Base-by-base conservation (phyloP, 495 filamentous ascomycete species). In the Penicillium pulvis region DNA sequence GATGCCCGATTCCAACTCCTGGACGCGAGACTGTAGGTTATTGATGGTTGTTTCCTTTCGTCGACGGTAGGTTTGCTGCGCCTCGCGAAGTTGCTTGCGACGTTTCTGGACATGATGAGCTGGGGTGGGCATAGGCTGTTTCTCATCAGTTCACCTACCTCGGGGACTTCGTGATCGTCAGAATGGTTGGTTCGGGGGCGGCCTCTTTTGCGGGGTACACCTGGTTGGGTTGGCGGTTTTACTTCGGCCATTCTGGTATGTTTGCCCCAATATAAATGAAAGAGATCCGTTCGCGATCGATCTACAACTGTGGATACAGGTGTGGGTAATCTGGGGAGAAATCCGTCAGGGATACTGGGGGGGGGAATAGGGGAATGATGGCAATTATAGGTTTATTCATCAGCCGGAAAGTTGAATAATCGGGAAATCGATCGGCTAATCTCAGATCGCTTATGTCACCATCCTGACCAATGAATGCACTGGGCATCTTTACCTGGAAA, bases 31-130 rank as follows among this genome's bases (percentile, higher is more conserved):
- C 63, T 91, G 87, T 16, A 96, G 76, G 16, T 85, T 86, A 31
- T 79, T 80, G 56, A 96, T 93, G 0, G 91, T 91, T 42, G 81
- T 90, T 64, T 96, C 91, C 70, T 95, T 96, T n/a, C 91, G 84
- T 63, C 88, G 82, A 17, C 91, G 85, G 70, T 95, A 95, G 6
- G 91, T 91, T 55, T 91, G 82, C 63, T 96, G 91, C 10, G 91
- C 91, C 55, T 94, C 81, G 39, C 91, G 86, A 54, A 96, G 92
- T 72, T 96, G 91, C 19, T 88, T 93, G 59, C 91, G 83, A 52
- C 91, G 87, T 65, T 61, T 68, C 71, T 73, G 59, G 42, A 55
- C 10, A 45, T 24, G 10, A 41, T 56, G 47, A 59, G 56, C 39
- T 1, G n/a, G 12, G 44, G 20, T 43, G n/a, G 53, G 17, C 26